A percentile compares a stretch with the other conserved stretches of the same genome.
Evolutionary conservation across 2,329 filamentous ascomycete genomes (phyloP).

Genomic region (Epichloe baconii): DNA sequence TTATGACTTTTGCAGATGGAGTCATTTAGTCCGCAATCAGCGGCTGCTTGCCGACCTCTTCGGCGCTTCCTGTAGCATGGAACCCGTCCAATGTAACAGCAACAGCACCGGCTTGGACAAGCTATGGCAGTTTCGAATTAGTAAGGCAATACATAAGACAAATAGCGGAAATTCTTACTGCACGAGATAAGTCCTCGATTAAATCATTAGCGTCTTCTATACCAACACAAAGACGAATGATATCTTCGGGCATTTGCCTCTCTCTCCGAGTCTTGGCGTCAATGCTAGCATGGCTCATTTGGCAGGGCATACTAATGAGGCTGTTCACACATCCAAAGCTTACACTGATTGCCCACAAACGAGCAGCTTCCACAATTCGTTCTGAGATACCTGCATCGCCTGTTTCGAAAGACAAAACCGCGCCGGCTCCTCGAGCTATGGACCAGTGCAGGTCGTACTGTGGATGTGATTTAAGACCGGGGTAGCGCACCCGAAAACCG

Average conservation of each 20-base stretch:
- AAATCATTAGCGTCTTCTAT: slow-evolving; percentile 89
- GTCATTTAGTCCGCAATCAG: not conserved
- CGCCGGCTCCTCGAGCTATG: slow-evolving; percentile 86
- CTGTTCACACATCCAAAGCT: slow-evolving; percentile 98
- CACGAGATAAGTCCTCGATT: slow-evolving; percentile 82
- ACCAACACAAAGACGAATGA: slow-evolving; percentile 88
- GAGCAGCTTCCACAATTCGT: slow-evolving; percentile 84
- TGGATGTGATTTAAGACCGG: slow-evolving; percentile 84
- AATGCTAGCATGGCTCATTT: slow-evolving; percentile 98
- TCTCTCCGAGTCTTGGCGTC: slow-evolving; percentile 86
- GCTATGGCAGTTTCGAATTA: slow-evolving; percentile 27
- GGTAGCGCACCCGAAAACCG: slow-evolving; percentile 92
- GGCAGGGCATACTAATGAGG: slow-evolving; percentile 97
- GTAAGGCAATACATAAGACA: not conserved
- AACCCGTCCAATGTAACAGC: slow-evolving; percentile 76
- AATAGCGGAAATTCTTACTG: slow-evolving; percentile 46
- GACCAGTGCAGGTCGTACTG: slow-evolving; percentile 95
- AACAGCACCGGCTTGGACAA: slow-evolving; percentile 90
- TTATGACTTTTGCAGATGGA: not conserved
- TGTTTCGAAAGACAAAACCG: slow-evolving; percentile 92
- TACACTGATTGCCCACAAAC: slow-evolving; percentile 89
- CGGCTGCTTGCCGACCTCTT: slow-evolving; percentile 15
- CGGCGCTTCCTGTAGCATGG: slow-evolving; percentile 39
- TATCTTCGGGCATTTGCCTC: slow-evolving; percentile 88
- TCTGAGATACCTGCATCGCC: slow-evolving; percentile 74